phyloP scores from a whole-genome alignment of 179 eudicot species.

The Vitellaria paradoxa region DNA sequence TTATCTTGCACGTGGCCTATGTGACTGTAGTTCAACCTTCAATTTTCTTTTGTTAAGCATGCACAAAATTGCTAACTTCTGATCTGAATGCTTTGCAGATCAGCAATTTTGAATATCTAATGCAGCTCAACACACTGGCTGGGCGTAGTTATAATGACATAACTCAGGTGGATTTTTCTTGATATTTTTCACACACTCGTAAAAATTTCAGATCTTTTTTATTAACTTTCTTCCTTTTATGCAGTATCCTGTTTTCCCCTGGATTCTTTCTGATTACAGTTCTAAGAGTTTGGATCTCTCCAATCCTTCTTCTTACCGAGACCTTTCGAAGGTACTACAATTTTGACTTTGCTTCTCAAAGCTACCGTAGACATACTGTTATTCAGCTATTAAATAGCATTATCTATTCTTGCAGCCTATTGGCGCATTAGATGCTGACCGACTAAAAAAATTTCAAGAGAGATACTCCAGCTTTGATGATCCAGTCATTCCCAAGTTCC shows the following conservation, averaged over 20 bases:
- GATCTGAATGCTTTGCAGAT: slow-evolving; percentile 55
- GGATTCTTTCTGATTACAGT: slow-evolving; percentile 94
- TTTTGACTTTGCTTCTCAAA: slow-evolving; percentile 8
- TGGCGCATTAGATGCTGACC: slow-evolving; percentile 87
- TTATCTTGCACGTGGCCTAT: neutral
- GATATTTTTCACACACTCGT: neutral
- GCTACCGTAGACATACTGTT: neutral
- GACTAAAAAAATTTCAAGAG: slow-evolving; percentile 85
- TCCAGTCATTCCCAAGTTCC: slow-evolving; percentile 94
- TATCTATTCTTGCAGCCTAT: slow-evolving; percentile 60
- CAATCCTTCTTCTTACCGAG: slow-evolving; percentile 81
- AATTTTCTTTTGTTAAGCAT: neutral
- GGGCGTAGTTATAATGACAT: slow-evolving; percentile 99
- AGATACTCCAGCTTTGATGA: slow-evolving; percentile 93
- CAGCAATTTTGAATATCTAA: slow-evolving; percentile 98
- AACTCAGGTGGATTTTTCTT: slow-evolving; percentile 65
- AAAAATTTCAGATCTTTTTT: slow-evolving; percentile 6
- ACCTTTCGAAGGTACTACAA: slow-evolving; percentile 79
- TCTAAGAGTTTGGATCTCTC: slow-evolving; percentile 76
- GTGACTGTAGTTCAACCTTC: neutral
- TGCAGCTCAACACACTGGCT: slow-evolving; percentile 99
- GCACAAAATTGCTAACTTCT: neutral
- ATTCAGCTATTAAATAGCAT: slow-evolving; percentile 21
- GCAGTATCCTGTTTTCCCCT: slow-evolving; percentile 99
- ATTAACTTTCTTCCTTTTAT: slow-evolving; percentile 25